Evolutionary conservation across 129 eudicot genomes (phyloP), one percentile per base, ranked within the genome.

Genomic region (Lactuca saligna): DNA sequence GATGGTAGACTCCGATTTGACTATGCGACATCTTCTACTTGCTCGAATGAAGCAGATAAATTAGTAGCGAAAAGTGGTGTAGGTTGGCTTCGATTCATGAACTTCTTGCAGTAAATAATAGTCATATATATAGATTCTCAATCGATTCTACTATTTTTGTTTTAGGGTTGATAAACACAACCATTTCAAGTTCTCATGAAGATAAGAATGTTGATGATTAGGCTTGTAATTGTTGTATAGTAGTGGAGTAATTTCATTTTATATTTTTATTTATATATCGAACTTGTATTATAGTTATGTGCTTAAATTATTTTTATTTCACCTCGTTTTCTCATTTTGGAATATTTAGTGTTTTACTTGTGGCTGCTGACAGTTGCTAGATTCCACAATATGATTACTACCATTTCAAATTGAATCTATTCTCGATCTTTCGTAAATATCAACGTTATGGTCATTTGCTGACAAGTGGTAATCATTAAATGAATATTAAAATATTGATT

Each of bases 31-130:
- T 10, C 72, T 5, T 65, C 76, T 8, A 54, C 59, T 3, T 89
- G 99, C 71, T 84, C 84, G 0, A 79, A 79, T 67, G 80, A 89
- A 69, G 96, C 83, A 31, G 88, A 84, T 20, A 78, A 58, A 25
- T 25, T 25, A 68, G 81, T 37, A 29, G 58, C 77, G 13, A 77
- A 78, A 70, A 51, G 42, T n/a, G 79, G 66, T 17, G 63, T 69
- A 12, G 82, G 91, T 9, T 89, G 98, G 97, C 85, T 78, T 61
- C 81, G 80, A 50, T 87, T 93, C 81, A 84, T 93, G 81, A 81
- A 67, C 42, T 86, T 88, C 67, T 67, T 76, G 76, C 65, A 61
- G 53, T 69, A 51, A 54, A 39, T 57, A 42, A 3, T 35, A 51
- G 53, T 49, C 2, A 60, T 49, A 33, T 55, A 6, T 49, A 33